Evolutionary conservation across 228 moss, liverwort and hornwort species (phyloP), one percentile per base, ranked within the genome.

Genomic region (Sphagnum fallax): DNA sequence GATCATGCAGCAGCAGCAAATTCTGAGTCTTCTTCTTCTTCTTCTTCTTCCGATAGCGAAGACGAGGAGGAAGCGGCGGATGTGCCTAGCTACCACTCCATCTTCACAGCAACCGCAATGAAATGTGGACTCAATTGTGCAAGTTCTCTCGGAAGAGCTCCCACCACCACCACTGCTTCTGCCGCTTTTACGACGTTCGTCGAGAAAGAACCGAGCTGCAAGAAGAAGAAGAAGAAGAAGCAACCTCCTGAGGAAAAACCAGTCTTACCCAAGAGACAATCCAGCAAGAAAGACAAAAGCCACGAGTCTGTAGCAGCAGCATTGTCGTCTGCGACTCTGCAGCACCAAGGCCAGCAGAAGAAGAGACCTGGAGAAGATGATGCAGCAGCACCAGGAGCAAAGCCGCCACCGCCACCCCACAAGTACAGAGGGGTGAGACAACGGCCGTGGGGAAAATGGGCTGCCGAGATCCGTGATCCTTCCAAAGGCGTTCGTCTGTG

Each of bases 361-460:
- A 32, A 32, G 80, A 68, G 5, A 76, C 70, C 53, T 10, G 65
- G 0, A 32, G 32, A 32, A 32, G 32, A 32, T 32, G 3, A 32
- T 2, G 32, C 32, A 32, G 32, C 32, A 32, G 32, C 32, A 32
- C 1, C 32, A 32, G 32, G 32, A 32, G 32, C 32, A 32, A 32
- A 32, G 32, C 32, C 32, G 32, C 32, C 32, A 2, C 32, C 32
- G 32, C 32, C 32, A 32, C 32, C 32, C 32, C 32, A 84, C 52
- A 95, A 92, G 70, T 95, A 85, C 58, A 80, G 91, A 5, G 93
- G 93, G 4, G 93, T 93, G 59, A 87, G 93, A 6, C 93, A 93
- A 69, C 80, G 93, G 0, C 93, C 93, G 0, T 93, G 93, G 93
- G 93, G 93, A 0, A 93, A 93, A 79, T 93, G 93, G 93, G 93